phyloP scores from a whole-genome alignment of 1,284 basidiomycete genomes.

The Volvariella surrecta region DNA sequence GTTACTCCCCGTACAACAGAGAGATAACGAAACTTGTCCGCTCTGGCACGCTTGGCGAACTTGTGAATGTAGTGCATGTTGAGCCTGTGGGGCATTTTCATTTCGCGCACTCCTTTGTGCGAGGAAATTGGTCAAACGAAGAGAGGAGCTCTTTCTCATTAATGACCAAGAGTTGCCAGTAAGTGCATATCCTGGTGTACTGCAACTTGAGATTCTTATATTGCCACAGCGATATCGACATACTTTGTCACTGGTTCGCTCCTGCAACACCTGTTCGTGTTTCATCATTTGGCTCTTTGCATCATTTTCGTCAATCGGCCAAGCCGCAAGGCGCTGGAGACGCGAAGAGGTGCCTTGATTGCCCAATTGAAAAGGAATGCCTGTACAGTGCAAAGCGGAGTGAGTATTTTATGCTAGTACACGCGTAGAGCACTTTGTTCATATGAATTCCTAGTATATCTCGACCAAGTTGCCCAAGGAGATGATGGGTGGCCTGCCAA shows the following conservation, averaged over 20 bases:
- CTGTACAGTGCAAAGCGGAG: conserved; percentile 82
- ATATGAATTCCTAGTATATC: conserved; percentile 45
- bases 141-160: conserved; percentile 67
- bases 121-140: conserved; percentile 75
- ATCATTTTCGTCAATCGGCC: conserved; percentile 65
- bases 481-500: conserved; percentile 53
- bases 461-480: conserved; percentile 54
- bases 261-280: conserved; percentile 56
- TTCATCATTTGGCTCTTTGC: conserved; percentile 78
- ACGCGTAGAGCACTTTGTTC: not conserved
- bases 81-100: conserved; percentile 77
- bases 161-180: conserved; percentile 89
- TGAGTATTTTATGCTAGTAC: conserved; percentile 24
- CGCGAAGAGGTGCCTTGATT: conserved; percentile 67
- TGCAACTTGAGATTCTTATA: conserved; percentile 1
- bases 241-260: conserved; percentile 70
- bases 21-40: conserved; percentile 64
- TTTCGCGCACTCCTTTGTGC: conserved; percentile 81
- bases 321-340: conserved; percentile 65
- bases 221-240: conserved; percentile 64
- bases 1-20: conserved; percentile 77
- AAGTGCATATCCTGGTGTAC: no score
- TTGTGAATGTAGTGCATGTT: conserved; percentile 72
- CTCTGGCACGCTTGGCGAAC: conserved; percentile 63
- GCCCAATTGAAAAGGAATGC: conserved; percentile 62